phyloP scores from a whole-genome alignment of 2,329 filamentous ascomycete genomes.

The Dactylellina parvicollis region DNA sequence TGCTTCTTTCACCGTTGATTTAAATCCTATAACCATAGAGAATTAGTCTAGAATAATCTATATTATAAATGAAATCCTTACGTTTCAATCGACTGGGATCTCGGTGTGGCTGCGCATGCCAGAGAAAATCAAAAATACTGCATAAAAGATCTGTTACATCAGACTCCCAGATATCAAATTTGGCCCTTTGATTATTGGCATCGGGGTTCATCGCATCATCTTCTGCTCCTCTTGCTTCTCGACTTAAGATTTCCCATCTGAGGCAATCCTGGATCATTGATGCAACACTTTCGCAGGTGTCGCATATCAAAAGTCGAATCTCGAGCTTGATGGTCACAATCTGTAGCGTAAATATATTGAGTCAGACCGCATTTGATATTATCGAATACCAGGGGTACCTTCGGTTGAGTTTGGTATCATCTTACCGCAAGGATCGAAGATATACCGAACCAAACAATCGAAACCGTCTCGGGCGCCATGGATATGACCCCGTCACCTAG shows the following conservation, averaged over 20 bases:
- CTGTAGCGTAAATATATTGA: background rate
- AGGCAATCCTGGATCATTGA: constrained; percentile 21
- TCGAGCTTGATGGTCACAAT: constrained; percentile 10
- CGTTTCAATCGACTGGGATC: constrained; percentile 11
- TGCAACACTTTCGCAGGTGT: constrained; percentile 8
- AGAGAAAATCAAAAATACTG: constrained; percentile 20
- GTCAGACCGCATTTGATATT: background rate
- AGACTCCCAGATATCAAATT: constrained; percentile 21
- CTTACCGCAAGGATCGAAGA: constrained; percentile 19
- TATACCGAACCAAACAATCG: constrained; percentile 28
- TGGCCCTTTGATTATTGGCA: background rate
- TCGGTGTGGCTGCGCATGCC: constrained; percentile 21
- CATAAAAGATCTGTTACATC: constrained; percentile 6
- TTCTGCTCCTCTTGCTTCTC: background rate
- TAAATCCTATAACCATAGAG: background rate
- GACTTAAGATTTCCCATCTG: constrained; percentile 8
- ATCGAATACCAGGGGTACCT: background rate
- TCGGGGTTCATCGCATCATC: background rate
- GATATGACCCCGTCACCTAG: constrained; percentile 11
- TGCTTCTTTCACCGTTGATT: constrained; percentile 8
- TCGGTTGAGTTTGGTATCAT: no score
- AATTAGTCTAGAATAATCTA: background rate
- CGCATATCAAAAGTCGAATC: constrained; percentile 25
- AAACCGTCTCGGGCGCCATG: constrained; percentile 18
- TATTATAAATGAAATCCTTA: background rate